Conservation (phyloP, 1,139 yeast genomes). For the Nadsonia commutata region DNA sequence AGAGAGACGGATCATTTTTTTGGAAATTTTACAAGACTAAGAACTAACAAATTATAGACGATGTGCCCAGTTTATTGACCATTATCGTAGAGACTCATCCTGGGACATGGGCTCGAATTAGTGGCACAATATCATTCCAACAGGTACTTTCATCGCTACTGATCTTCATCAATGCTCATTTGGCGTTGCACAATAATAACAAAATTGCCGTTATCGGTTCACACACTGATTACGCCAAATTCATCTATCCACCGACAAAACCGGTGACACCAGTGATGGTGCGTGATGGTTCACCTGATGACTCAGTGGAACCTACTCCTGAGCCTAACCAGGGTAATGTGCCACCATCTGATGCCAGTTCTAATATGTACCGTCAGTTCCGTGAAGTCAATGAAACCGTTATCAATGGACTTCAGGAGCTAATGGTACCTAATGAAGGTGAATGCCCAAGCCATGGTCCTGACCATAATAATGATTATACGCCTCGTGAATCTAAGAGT, state of each 20-base stretch:
- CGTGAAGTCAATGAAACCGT: conserved; percentile 67
- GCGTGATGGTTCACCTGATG: too few relatives aligned
- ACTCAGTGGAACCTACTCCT: too few relatives aligned
- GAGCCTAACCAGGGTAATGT: too few relatives aligned
- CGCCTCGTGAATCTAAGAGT: conserved; percentile 18
- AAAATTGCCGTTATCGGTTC: conserved; percentile 73
- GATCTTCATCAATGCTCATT: conserved; percentile 71
- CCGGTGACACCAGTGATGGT: too few relatives aligned
- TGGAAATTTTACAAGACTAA: too few relatives aligned
- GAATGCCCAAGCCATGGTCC: too few relatives aligned
- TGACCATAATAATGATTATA: conserved; percentile 1
- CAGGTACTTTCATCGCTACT: conserved; percentile 46
- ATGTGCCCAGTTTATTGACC: conserved; percentile 56
- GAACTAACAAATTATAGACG: conserved; percentile 4
- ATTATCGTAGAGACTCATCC: conserved; percentile 73
- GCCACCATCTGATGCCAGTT: conserved; percentile 6
- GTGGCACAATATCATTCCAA: conserved; percentile 32
- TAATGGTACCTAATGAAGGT: conserved; percentile 26
- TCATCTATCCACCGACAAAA: conserved; percentile 51
- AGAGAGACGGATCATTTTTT: too few relatives aligned
- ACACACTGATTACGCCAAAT: conserved; percentile 54
- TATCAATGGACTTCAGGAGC: conserved; percentile 40
- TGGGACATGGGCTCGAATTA: conserved; percentile 50
- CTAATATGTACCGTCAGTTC: conserved; percentile 73
- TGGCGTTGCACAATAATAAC: conserved; percentile 74